A percentile compares a stretch with the other conserved stretches of the same genome.
Evolutionary conservation across 1,284 basidiomycete species (phyloP).

Genomic region (Melampsora abietis-canadensis): DNA sequence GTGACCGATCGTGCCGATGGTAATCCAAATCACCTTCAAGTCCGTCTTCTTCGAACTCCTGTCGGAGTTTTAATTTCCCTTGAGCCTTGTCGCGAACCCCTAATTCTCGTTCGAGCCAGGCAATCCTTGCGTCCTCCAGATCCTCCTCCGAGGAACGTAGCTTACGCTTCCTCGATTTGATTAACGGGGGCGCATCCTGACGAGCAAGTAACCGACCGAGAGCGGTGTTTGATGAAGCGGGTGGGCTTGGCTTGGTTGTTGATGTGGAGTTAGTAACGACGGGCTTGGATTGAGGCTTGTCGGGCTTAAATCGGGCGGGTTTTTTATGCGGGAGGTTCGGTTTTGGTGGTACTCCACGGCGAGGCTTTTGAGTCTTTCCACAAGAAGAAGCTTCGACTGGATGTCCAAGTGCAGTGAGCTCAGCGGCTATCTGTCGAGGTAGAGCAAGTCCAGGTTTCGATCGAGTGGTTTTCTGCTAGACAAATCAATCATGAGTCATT

Average conservation of each 20-base stretch:
- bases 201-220: constrained; percentile 15
- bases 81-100: constrained; percentile 19
- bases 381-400: background rate
- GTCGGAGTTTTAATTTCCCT: constrained; percentile 29
- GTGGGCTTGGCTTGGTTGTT: background rate
- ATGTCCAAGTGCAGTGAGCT: constrained; percentile 40
- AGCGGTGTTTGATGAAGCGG: constrained; percentile 2
- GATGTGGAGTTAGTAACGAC: background rate
- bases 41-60: constrained; percentile 42
- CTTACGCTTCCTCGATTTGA: constrained; percentile 14
- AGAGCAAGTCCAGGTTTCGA: background rate
- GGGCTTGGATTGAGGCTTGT: background rate
- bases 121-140: constrained; percentile 37
- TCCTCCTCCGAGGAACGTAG: constrained; percentile 19
- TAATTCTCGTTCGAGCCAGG: constrained; percentile 40
- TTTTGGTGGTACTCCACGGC: background rate
- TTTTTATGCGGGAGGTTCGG: constrained; percentile 3
- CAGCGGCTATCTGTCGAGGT: constrained; percentile 33
- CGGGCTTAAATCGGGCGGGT: background rate
- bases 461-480: background rate
- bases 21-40: constrained; percentile 21
- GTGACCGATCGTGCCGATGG: background rate
- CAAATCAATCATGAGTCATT: background rate
- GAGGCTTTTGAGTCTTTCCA: background rate
- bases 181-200: constrained; percentile 10